Evolutionary conservation across 495 filamentous ascomycete genomes (phyloP).

Genomic region (Penicillium herquei): DNA sequence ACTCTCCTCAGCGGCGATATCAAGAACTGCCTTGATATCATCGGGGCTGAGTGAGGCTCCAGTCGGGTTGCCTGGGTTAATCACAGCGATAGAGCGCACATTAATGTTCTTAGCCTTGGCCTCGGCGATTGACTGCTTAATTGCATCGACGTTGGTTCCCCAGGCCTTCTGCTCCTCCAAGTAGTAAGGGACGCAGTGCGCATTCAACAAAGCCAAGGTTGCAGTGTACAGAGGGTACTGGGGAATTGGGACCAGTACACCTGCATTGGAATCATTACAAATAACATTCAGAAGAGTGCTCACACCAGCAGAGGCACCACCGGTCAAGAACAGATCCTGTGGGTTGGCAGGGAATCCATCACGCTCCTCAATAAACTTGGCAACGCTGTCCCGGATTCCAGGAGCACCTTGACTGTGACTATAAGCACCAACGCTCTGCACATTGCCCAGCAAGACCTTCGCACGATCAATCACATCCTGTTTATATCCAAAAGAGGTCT

Average conservation of each 20-base stretch:
- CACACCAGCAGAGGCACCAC: slow-evolving; percentile 90
- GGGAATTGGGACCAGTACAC: slow-evolving; percentile 91
- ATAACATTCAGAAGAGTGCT: slow-evolving; percentile 89
- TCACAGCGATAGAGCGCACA: slow-evolving; percentile 88
- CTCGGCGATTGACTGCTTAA: slow-evolving; percentile 64
- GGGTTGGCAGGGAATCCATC: slow-evolving; percentile 83
- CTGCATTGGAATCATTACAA: slow-evolving; percentile 73
- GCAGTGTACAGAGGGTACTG: slow-evolving; percentile 98
- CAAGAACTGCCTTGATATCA: slow-evolving; percentile 77
- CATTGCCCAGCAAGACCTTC: slow-evolving; percentile 70
- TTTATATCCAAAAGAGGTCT: slow-evolving; percentile 70
- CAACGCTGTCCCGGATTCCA: slow-evolving; percentile 81
- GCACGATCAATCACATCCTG: slow-evolving; percentile 85
- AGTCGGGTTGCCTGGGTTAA: slow-evolving; percentile 98
- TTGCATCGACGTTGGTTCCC: slow-evolving; percentile 80
- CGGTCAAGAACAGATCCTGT: slow-evolving; percentile 78
- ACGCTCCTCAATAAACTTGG: slow-evolving; percentile 85
- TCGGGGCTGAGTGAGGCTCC: slow-evolving; percentile 76
- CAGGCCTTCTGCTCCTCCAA: slow-evolving; percentile 82
- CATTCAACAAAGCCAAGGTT: slow-evolving; percentile 81
- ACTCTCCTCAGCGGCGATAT: slow-evolving; percentile 80
- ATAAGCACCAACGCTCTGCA: slow-evolving; percentile 93
- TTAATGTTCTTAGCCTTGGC: slow-evolving; percentile 76
- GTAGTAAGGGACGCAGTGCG: slow-evolving; percentile 86
- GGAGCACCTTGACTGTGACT: slow-evolving; percentile 88